Evolutionary conservation across 371 early-diverging fungal genomes (phyloP).

Genomic region (Mucor circinelloides): DNA sequence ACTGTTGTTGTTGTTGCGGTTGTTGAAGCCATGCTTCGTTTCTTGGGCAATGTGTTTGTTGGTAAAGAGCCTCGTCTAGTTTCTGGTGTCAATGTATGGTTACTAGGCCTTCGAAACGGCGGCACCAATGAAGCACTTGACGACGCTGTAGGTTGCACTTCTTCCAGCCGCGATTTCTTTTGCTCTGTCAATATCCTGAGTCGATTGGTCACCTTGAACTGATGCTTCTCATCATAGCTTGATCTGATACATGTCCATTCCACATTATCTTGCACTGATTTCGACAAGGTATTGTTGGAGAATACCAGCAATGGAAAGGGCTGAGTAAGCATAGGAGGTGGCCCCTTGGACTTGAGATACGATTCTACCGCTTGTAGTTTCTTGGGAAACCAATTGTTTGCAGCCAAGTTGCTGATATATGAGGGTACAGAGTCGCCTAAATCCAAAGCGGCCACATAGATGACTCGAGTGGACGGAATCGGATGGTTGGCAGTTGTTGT

Average conservation of each 20-base stretch:
- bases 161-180: not conserved
- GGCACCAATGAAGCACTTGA: not conserved
- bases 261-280: not conserved
- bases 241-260: constrained; percentile 15
- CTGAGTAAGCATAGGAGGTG: constrained; percentile 46
- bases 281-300: constrained; percentile 2
- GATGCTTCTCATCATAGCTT: constrained; percentile 8
- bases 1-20: not conserved
- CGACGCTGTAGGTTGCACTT: not conserved
- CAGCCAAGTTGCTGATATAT: constrained; percentile 54
- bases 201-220: constrained; percentile 6
- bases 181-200: not conserved
- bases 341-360: constrained; percentile 52
- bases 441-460: constrained; percentile 53
- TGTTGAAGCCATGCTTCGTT: not conserved
- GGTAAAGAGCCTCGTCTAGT: constrained; percentile 14
- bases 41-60: not conserved
- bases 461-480: constrained; percentile 61
- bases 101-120: constrained; percentile 6
- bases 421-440: constrained; percentile 56
- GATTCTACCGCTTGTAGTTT: constrained; percentile 49
- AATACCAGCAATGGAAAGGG: constrained; percentile 13
- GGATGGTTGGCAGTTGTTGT: constrained; percentile 56
- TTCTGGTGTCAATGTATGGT: not conserved
- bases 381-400: constrained; percentile 42